Evolutionary conservation across 768 basidiomycete genomes (phyloP).

Genomic region (Rhizopogon rudus): DNA sequence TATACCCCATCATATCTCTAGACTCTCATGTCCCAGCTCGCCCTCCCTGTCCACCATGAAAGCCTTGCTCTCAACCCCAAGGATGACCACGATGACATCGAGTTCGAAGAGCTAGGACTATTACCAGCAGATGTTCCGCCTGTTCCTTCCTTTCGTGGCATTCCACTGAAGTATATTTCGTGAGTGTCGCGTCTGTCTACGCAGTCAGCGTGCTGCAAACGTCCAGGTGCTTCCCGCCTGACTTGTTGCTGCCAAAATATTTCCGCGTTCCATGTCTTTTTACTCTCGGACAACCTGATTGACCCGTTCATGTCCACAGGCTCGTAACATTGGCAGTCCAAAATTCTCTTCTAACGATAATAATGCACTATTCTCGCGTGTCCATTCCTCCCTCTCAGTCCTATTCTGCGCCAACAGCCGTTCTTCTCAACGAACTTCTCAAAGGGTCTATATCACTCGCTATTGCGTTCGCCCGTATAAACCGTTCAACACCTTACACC

Average conservation of each 20-base stretch:
- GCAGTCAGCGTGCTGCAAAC: background rate
- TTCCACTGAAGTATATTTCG: slow-evolving; percentile 81
- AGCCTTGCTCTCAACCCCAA: slow-evolving; percentile 24
- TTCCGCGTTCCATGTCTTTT: background rate
- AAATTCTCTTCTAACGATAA: slow-evolving; percentile 85
- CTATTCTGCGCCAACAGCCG: slow-evolving; percentile 93
- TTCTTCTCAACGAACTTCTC: slow-evolving; percentile 89
- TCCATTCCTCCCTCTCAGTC: slow-evolving; percentile 67
- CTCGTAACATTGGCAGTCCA: slow-evolving; percentile 86
- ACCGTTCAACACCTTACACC: slow-evolving; percentile 23
- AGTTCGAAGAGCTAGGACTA: slow-evolving; percentile 42
- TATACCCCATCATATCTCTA: slow-evolving; percentile 18
- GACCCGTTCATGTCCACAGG: slow-evolving; percentile 30
- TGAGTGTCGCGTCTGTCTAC: slow-evolving; percentile 32
- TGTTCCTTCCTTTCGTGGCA: slow-evolving; percentile 56
- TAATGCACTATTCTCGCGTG: slow-evolving; percentile 96
- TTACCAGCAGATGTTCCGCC: slow-evolving; percentile 26
- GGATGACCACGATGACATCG: slow-evolving; percentile 31
- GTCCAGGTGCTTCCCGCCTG: background rate
- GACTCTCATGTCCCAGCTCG: slow-evolving; percentile 18
- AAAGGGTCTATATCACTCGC: slow-evolving; percentile 85
- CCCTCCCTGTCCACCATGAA: slow-evolving; percentile 11
- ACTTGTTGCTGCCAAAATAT: background rate
- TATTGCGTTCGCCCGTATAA: slow-evolving; percentile 73
- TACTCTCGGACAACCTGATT: background rate